Conservation (phyloP, 2,329 filamentous ascomycete species). For the Amauroascus verrucosus region DNA sequence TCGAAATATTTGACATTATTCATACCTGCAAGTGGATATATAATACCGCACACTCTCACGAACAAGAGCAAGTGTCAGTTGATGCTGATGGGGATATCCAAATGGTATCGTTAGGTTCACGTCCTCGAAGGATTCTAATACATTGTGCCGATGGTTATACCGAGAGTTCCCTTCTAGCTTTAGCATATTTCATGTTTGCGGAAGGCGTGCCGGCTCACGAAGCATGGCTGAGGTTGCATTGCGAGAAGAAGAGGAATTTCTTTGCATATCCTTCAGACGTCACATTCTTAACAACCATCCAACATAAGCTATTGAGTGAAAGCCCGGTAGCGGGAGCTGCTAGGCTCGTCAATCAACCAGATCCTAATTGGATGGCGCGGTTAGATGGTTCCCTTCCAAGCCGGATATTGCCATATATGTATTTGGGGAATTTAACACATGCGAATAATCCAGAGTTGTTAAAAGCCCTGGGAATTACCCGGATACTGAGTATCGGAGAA, state of each 20-base stretch:
- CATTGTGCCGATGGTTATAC: constrained; percentile 96
- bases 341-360: constrained; percentile 20
- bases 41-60: constrained; percentile 60
- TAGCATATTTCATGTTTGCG: constrained; percentile 90
- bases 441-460: constrained; percentile 88
- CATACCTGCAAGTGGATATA: constrained; percentile 87
- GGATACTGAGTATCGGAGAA: constrained; percentile 88
- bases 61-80: constrained; percentile 21
- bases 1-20: constrained; percentile 72
- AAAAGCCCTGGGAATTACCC: constrained; percentile 66
- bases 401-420: constrained; percentile 85
- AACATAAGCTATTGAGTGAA: constrained; percentile 58
- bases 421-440: constrained; percentile 83
- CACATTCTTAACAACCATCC: constrained; percentile 63
- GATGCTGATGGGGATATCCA: constrained; percentile 48
- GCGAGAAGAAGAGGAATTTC: constrained; percentile 74
- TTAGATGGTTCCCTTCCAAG: constrained; percentile 89
- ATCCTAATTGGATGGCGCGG: constrained; percentile 70
- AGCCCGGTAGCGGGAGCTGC: constrained; percentile 26
- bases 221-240: constrained; percentile 80
- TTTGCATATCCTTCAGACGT: constrained; percentile 93
- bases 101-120: constrained; percentile 35
- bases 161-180: constrained; percentile 75
- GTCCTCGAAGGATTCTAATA: constrained; percentile 63
- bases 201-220: constrained; percentile 70